These are phyloP conservation scores for Paulownia fortunei DNA, from an alignment of 257 asterid genomes.

Conservation along the genomic window DNA sequence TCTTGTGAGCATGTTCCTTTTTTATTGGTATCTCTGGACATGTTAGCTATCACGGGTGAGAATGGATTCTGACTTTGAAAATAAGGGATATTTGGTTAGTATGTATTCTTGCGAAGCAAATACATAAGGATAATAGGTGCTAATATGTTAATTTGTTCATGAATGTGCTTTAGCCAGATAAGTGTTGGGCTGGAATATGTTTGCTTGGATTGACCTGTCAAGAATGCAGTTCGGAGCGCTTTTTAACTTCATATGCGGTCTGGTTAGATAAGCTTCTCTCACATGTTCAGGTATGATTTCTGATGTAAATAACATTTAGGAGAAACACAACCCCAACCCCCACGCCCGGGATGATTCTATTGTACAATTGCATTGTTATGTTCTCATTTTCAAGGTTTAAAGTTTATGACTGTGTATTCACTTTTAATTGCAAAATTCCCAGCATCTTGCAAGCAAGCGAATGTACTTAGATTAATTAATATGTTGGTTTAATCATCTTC, in stretches of 20 bases:
- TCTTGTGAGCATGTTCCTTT: not conserved
- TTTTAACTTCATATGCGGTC: conserved; percentile 64
- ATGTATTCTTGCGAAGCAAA: not conserved
- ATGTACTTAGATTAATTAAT: conserved; percentile 1
- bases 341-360: not conserved
- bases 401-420: not conserved
- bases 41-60: not conserved
- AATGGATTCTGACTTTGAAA: not conserved
- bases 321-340: not conserved
- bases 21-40: not conserved
- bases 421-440: conserved; percentile 5
- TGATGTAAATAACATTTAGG: conserved; percentile 6
- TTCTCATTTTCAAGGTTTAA: not conserved
- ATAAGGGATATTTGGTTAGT: not conserved
- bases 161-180: conserved; percentile 73
- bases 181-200: conserved; percentile 88
- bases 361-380: not conserved
- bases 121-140: not conserved
- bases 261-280: conserved; percentile 73
- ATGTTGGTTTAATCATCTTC: not conserved
- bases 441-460: not conserved
- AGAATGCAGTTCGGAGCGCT: conserved; percentile 85
- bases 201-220: conserved; percentile 90
- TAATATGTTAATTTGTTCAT: conserved; percentile 28
- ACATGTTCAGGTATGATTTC: conserved; percentile 67